Evolutionary conservation across 805 yeast species (phyloP), one percentile per base, ranked within the genome.

Genomic region (Millerozyma miso): DNA sequence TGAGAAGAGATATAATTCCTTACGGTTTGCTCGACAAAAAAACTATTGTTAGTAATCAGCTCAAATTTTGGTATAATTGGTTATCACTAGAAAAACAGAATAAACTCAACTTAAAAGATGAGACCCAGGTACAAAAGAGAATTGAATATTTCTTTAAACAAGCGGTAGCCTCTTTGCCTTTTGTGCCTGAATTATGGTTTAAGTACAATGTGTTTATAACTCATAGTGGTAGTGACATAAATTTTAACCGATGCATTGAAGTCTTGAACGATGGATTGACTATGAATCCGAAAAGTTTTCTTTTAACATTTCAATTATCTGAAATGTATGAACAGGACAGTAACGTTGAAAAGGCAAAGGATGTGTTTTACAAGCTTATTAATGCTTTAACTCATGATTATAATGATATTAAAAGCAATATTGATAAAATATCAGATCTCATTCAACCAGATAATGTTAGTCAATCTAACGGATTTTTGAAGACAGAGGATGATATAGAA

Each of bases 141-240:
- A 70, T 89, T 12, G 75, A 74, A 31, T 86, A 81, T 56, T 84
- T 83, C n/a, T 88, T 78, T 59, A 76, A 76, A 50, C 86, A 87
- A 59, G 81, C 93, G 1, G 67, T 81, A 6, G 76, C 79, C 52
- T 59, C 77, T 10, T 62, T 83, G 40, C 74, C 81, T 13, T 84
- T 82, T 56, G 78, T 73, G 36, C 85, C 93, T 0, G 88, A 84
- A 52, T 60, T 84, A 19, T 89, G 96, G 96, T 87, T 78, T 57
- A 81, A 81, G 45, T 81, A 72, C 49, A 68, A 58, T 35, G 67
- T 68, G 29, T 73, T 65, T 43, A 63, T 64, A 52, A 51, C 63
- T 20, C 47, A 47, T 31, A 50, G 39, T 35, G 57, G 63, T 34
- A 66, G 63, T 35, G 74, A 59, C 52, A 71, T 73, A 44, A 73